phyloP scores from a whole-genome alignment of 1,284 basidiomycete species.

The Pseudomicrostroma phylloplanum region DNA sequence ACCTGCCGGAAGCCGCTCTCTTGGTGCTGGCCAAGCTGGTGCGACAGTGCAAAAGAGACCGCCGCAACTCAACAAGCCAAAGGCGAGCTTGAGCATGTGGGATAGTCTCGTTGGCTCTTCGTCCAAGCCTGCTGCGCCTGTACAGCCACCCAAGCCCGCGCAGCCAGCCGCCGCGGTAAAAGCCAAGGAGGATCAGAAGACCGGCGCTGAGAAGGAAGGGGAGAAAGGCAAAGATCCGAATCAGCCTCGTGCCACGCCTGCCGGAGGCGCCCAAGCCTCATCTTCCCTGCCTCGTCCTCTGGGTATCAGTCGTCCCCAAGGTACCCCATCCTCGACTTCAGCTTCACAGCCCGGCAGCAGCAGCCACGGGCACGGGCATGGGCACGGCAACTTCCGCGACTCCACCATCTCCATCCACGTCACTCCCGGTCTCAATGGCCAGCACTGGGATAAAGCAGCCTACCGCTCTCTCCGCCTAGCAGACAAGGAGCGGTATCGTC shows the following conservation, averaged over 20 bases:
- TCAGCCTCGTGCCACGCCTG: neutral
- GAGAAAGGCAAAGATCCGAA: neutral
- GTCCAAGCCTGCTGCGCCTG: conserved; percentile 3
- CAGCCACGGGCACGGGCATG: neutral
- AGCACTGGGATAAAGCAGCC: conserved; percentile 3
- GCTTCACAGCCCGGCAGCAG: neutral
- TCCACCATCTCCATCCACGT: neutral
- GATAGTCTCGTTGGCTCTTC: conserved; percentile 1
- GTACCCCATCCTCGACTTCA: neutral
- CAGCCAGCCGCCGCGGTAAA: neutral
- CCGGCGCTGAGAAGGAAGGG: too few relatives aligned
- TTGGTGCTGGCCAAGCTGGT: too few relatives aligned
- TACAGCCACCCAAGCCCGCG: neutral
- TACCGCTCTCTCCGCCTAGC: neutral
- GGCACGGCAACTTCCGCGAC: neutral
- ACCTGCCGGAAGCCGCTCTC: too few relatives aligned
- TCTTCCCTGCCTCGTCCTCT: neutral
- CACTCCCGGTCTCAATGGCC: conserved; percentile 3
- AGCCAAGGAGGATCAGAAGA: neutral
- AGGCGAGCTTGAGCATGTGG: neutral
- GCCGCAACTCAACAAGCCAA: too few relatives aligned
- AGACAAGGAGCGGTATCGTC: neutral
- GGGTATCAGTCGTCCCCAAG: neutral
- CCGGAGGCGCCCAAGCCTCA: neutral
- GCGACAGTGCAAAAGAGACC: too few relatives aligned